Evolutionary conservation across 495 filamentous ascomycete species (phyloP), one percentile per base, ranked within the genome.

Genomic region (Penicillium longicatenatum): DNA sequence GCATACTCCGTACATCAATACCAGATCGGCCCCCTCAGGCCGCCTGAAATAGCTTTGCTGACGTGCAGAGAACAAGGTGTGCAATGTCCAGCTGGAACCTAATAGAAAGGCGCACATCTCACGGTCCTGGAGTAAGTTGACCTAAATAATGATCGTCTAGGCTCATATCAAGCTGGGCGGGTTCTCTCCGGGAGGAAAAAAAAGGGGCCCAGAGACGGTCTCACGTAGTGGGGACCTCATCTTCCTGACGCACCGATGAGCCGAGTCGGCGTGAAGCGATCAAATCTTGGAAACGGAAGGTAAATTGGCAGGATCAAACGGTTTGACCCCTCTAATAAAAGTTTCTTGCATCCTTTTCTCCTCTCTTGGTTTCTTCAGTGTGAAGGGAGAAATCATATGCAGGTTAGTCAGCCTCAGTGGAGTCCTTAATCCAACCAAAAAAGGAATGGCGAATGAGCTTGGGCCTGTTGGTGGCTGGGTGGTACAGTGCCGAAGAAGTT

Each of bases 131-230:
- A 39, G 37, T 39, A 7, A 39, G 16, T 16, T 17, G 5, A 30
- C 30, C 30, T 21, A 62, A 59, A 59, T 63, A 48, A 53, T 52
- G 60, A 63, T 63, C 60, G 52, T n/a, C 60, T 22, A 24, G n/a
- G 19, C 17, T 35, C 35, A 42, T 19, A 35, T 41, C 53, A 35
- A 54, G 50, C 48, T 24, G 26, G 41, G 35, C 31, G 26, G 21
- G 35, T 29, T 33, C n/a, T n/a, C n/a, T n/a, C 41, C 17, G 24
- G 37, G 39, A n/a, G 19, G 35, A 41, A 50, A 59, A 62, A 58
- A 55, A 43, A 46, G 60, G 60, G 60, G 43, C 29, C 55, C 46
- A 57, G 41, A 43, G 37, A 56, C 43, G 41, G 44, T 29, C 54
- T 52, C 45, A 11, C 46, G 33, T 20, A 39, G 60, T 59, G 61